Evolutionary conservation across 345 rosid genomes (phyloP).

Genomic region (Aquilaria malaccensis): DNA sequence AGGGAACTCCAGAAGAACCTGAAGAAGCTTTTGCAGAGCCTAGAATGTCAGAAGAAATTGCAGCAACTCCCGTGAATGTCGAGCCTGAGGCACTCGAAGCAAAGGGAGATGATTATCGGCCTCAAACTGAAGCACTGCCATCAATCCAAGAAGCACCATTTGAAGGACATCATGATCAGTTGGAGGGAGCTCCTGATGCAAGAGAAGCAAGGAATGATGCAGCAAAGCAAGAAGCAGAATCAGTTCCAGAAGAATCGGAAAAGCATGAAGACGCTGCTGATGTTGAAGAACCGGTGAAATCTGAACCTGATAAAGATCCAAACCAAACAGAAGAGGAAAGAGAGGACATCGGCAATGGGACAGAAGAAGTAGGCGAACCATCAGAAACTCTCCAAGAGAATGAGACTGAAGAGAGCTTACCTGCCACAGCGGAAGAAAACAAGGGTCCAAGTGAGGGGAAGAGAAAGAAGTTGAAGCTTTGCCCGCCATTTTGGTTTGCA

Average conservation of each 20-base stretch:
- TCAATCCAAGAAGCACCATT: constrained; percentile 5
- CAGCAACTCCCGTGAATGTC: too few relatives aligned
- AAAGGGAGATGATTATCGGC: constrained; percentile 7
- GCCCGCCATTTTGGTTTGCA: constrained; percentile 10
- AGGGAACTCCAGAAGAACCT: neutral
- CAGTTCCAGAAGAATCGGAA: constrained; percentile 3
- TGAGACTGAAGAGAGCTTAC: too few relatives aligned
- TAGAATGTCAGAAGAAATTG: too few relatives aligned
- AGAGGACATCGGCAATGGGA: neutral
- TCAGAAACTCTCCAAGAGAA: too few relatives aligned
- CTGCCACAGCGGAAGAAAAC: constrained; percentile 1
- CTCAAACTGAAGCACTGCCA: constrained; percentile 1
- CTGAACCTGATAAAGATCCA: constrained; percentile 11
- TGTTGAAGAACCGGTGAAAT: neutral
- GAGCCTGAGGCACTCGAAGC: neutral
- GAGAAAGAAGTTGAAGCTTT: neutral
- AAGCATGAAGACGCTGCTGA: neutral
- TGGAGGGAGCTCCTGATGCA: constrained; percentile 1
- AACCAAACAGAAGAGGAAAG: neutral
- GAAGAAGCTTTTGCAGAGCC: neutral
- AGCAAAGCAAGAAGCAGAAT: neutral
- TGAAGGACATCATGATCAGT: constrained; percentile 3
- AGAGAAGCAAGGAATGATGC: constrained; percentile 1
- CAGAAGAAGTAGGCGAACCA: neutral
- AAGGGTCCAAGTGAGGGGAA: constrained; percentile 6